Conservation (phyloP, 2,329 filamentous ascomycete genomes). For the Bertia moriformis region DNA sequence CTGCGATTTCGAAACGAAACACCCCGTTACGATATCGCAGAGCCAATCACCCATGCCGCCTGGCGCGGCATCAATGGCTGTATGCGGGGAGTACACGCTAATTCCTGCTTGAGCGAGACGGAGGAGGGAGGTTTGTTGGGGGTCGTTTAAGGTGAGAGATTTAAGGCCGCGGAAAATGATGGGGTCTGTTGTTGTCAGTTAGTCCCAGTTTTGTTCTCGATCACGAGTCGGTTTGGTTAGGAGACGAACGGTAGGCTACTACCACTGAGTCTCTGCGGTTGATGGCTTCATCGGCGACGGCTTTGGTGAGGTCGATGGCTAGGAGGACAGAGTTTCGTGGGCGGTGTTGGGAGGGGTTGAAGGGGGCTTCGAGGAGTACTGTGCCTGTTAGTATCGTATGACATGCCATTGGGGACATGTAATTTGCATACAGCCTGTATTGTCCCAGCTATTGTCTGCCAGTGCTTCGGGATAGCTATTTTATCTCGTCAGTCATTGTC, state of each 20-base stretch:
- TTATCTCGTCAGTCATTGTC: neutral
- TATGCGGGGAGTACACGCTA: slow-evolving; percentile 63
- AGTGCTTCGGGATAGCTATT: slow-evolving; percentile 52
- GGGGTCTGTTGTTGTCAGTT: slow-evolving; percentile 39
- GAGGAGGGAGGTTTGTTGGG: slow-evolving; percentile 53
- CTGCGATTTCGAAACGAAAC: neutral
- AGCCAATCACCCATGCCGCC: slow-evolving; percentile 62
- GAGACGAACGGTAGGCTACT: slow-evolving; percentile 48
- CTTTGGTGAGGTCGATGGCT: slow-evolving; percentile 57
- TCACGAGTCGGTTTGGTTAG: too few species aligned
- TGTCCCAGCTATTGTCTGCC: slow-evolving; percentile 62
- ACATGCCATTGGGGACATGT: neutral
- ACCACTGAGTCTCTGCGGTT: slow-evolving; percentile 47
- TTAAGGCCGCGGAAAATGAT: slow-evolving; percentile 65
- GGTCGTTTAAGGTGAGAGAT: slow-evolving; percentile 51
- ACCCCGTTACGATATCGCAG: slow-evolving; percentile 51
- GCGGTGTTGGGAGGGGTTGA: slow-evolving; percentile 30
- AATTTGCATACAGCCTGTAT: slow-evolving; percentile 43
- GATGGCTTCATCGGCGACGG: slow-evolving; percentile 61
- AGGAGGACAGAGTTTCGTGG: slow-evolving; percentile 54
- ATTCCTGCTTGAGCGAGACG: slow-evolving; percentile 57
- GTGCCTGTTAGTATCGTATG: slow-evolving; percentile 4
- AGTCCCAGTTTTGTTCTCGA: too few species aligned
- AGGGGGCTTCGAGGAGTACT: slow-evolving; percentile 59
- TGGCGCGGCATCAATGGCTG: slow-evolving; percentile 54